Evolutionary conservation across 345 rosid genomes (phyloP).

Genomic region (Turritis glabra): DNA sequence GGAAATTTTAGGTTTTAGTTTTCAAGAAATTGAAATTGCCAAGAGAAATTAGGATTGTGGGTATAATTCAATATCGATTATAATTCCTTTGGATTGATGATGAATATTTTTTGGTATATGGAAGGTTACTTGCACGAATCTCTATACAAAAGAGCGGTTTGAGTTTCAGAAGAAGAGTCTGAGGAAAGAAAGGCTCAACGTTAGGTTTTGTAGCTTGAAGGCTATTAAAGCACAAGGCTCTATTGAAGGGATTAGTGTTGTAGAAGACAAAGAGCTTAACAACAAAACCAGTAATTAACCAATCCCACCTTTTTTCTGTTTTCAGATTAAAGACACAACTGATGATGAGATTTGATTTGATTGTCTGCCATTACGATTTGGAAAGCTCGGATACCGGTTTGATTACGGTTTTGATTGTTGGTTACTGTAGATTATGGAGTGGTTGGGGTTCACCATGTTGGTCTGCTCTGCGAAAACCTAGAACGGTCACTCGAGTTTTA

Average conservation of each 20-base stretch:
- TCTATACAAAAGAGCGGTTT: constrained; percentile 29
- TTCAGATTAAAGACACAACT: background rate
- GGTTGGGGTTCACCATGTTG: constrained; percentile 85
- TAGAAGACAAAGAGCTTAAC: constrained; percentile 46
- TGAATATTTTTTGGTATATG: constrained; percentile 4
- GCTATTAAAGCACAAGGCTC: constrained; percentile 51
- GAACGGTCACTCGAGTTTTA: constrained; percentile 88
- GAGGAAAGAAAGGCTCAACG: constrained; percentile 36
- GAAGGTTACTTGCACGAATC: constrained; percentile 28
- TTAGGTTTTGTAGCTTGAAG: constrained; percentile 36
- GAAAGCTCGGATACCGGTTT: background rate
- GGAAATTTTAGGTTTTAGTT: too few species aligned
- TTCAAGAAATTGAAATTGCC: background rate
- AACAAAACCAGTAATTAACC: constrained; percentile 52
- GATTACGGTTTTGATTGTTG: background rate
- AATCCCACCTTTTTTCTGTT: background rate
- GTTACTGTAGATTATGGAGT: constrained; percentile 72
- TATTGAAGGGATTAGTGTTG: constrained; percentile 45
- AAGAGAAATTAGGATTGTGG: background rate
- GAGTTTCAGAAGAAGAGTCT: constrained; percentile 28
- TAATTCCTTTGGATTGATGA: background rate
- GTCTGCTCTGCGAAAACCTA: constrained; percentile 76
- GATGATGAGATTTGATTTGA: background rate
- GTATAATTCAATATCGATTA: background rate
- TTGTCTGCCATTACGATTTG: background rate